phyloP scores from a whole-genome alignment of 2,329 filamentous ascomycete species.

The Periglandula ipomoeae region DNA sequence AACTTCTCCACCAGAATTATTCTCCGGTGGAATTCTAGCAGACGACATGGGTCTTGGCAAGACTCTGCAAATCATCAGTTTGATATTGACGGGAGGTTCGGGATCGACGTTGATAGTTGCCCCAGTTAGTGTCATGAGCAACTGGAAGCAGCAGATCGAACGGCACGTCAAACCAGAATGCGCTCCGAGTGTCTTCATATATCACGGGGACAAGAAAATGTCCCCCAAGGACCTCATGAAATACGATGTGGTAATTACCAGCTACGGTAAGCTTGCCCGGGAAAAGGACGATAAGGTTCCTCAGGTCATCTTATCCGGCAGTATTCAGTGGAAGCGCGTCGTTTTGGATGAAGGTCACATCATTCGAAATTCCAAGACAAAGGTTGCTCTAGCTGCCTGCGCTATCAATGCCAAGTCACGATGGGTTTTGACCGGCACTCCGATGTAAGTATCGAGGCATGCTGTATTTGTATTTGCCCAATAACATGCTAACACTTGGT shows the following conservation, averaged over 20 bases:
- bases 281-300: slow-evolving; percentile 46
- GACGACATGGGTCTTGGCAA: slow-evolving; percentile 93
- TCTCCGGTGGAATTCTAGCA: slow-evolving; percentile 72
- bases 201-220: slow-evolving; percentile 58
- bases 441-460: slow-evolving; percentile 46
- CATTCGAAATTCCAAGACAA: slow-evolving; percentile 69
- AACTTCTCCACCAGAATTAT: slow-evolving; percentile 47
- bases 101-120: slow-evolving; percentile 71
- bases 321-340: slow-evolving; percentile 63
- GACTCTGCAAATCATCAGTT: slow-evolving; percentile 75
- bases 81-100: slow-evolving; percentile 52
- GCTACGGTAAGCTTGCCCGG: slow-evolving; percentile 65
- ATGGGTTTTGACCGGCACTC: slow-evolving; percentile 75
- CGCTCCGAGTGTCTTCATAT: slow-evolving; percentile 58
- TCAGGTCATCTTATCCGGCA: slow-evolving; percentile 26
- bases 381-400: slow-evolving; percentile 59
- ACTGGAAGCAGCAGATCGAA: slow-evolving; percentile 75
- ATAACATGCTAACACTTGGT: slow-evolving; percentile 15
- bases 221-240: slow-evolving; percentile 48
- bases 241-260: slow-evolving; percentile 74
- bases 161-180: slow-evolving; percentile 59
- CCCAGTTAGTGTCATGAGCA: slow-evolving; percentile 80
- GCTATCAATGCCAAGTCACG: slow-evolving; percentile 59
- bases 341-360: slow-evolving; percentile 78
- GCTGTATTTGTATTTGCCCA: background rate